A percentile compares a stretch with the other conserved stretches of the same genome.
These are phyloP conservation scores for Paramarasmius palmivorus DNA, from an alignment of 1,284 basidiomycete genomes.

Conservation along the genomic window DNA sequence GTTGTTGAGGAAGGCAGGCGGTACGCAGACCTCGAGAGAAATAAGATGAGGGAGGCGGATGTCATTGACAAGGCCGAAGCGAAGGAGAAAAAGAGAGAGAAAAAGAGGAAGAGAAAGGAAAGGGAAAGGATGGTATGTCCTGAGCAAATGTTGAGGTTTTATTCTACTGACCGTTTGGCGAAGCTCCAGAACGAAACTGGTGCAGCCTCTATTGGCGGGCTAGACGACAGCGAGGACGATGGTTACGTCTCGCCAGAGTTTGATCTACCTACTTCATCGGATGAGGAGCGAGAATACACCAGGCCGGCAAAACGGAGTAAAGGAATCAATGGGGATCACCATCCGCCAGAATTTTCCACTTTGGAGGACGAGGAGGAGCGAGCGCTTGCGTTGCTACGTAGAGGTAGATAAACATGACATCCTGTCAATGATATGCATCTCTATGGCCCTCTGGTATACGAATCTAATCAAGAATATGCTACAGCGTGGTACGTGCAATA, in stretches of 20 bases:
- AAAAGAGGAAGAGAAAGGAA: constrained; percentile 86
- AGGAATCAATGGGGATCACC: constrained; percentile 12
- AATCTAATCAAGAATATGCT: no score
- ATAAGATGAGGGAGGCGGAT: constrained; percentile 72
- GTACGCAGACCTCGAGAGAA: constrained; percentile 75
- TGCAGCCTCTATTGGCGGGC: constrained; percentile 30
- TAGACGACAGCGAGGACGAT: constrained; percentile 45
- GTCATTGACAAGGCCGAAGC: constrained; percentile 81
- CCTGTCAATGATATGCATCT: no score
- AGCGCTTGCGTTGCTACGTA: neutral
- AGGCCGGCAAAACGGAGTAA: constrained; percentile 43
- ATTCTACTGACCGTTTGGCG: neutral
- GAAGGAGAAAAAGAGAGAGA: constrained; percentile 84
- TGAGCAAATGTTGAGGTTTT: neutral
- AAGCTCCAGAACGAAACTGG: constrained; percentile 16
- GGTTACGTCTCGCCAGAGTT: constrained; percentile 78
- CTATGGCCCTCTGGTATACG: no score
- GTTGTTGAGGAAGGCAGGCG: constrained; percentile 66
- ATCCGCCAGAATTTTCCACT: neutral
- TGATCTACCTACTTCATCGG: constrained; percentile 52
- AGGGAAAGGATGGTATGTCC: constrained; percentile 67
- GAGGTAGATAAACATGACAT: neutral
- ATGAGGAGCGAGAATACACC: constrained; percentile 32
- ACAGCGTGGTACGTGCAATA: no score
- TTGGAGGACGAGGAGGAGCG: constrained; percentile 2